Conservation (phyloP, 1,284 basidiomycete genomes). For the Malassezia furfur region DNA sequence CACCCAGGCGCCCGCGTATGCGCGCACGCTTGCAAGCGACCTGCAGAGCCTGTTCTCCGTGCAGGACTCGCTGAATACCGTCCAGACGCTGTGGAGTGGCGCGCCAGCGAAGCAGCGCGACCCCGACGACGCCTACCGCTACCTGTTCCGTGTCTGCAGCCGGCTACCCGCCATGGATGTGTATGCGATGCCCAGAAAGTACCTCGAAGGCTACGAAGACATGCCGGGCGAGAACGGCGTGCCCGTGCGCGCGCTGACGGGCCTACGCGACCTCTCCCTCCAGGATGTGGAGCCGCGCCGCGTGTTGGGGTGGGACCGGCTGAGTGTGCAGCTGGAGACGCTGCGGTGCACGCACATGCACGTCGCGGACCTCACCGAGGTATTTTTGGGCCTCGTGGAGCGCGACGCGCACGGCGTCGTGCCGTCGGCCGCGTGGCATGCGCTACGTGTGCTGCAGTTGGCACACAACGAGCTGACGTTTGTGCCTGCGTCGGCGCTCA, state of each 20-base stretch:
- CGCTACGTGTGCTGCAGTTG: conserved; percentile 66
- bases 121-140: conserved; percentile 60
- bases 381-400: conserved; percentile 66
- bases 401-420: conserved; percentile 55
- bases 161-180: conserved; percentile 64
- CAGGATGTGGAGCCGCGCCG: conserved; percentile 70
- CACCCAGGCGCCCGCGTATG: conserved; percentile 39
- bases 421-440: conserved; percentile 65
- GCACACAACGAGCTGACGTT: conserved; percentile 74
- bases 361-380: conserved; percentile 68
- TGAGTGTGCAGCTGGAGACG: conserved; percentile 63
- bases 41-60: conserved; percentile 67
- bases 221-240: conserved; percentile 65
- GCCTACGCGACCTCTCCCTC: conserved; percentile 63
- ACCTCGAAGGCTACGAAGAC: conserved; percentile 63
- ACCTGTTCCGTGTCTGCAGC: conserved; percentile 75
- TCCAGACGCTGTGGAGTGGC: conserved; percentile 54
- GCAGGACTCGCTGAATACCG: conserved; percentile 65
- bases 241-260: conserved; percentile 74
- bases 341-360: conserved; percentile 68
- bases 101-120: conserved; percentile 51
- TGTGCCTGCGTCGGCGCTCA: conserved; percentile 55
- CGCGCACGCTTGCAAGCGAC: conserved; percentile 49
- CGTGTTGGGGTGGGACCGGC: conserved; percentile 72
- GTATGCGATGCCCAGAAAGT: conserved; percentile 52